These are phyloP conservation scores for Orbilia brochopaga DNA, from an alignment of 2,329 filamentous ascomycete genomes.

Conservation along the genomic window DNA sequence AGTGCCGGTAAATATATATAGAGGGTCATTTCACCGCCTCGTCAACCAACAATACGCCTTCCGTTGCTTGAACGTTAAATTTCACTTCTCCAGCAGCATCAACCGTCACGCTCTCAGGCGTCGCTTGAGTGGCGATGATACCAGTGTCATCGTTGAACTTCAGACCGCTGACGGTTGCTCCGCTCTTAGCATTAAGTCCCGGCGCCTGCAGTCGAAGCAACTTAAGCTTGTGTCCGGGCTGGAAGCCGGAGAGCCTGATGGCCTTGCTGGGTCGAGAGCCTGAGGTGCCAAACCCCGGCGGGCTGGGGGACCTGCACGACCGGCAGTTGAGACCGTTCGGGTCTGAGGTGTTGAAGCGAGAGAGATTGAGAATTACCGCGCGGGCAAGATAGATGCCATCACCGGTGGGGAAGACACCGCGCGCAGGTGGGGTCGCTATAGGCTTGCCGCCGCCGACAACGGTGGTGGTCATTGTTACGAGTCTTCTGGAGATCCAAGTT, in stretches of 20 bases:
- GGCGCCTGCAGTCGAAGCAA: slow-evolving; percentile 26
- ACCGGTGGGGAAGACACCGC: slow-evolving; percentile 4
- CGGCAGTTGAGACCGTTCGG: slow-evolving; percentile 19
- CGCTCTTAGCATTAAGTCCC: slow-evolving; percentile 40
- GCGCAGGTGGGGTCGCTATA: not conserved
- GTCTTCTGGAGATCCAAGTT: not conserved
- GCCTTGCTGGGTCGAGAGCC: slow-evolving; percentile 8
- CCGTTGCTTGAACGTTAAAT: slow-evolving; percentile 21
- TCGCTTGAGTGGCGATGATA: not conserved
- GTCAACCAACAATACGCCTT: slow-evolving; percentile 40
- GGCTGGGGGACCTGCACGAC: slow-evolving; percentile 19
- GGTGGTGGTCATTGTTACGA: slow-evolving; percentile 8
- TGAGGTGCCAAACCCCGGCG: slow-evolving; percentile 7
- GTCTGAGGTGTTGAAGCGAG: slow-evolving; percentile 35
- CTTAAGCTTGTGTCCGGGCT: slow-evolving; percentile 32
- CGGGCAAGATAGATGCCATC: slow-evolving; percentile 33
- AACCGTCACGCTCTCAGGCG: slow-evolving; percentile 14
- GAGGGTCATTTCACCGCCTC: slow-evolving; percentile 18
- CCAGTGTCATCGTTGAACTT: slow-evolving; percentile 29
- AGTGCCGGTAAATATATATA: not conserved
- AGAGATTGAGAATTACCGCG: slow-evolving; percentile 38
- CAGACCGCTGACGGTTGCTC: slow-evolving; percentile 31
- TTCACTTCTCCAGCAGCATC: slow-evolving; percentile 16
- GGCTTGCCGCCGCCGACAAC: not conserved
- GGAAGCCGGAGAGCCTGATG: slow-evolving; percentile 30